Percentiles rank a stretch among this genome's conserved stretches.
These are phyloP conservation scores for Stachybotrys elegans DNA, from an alignment of 2,329 filamentous ascomycete genomes.

Conservation along the genomic window DNA sequence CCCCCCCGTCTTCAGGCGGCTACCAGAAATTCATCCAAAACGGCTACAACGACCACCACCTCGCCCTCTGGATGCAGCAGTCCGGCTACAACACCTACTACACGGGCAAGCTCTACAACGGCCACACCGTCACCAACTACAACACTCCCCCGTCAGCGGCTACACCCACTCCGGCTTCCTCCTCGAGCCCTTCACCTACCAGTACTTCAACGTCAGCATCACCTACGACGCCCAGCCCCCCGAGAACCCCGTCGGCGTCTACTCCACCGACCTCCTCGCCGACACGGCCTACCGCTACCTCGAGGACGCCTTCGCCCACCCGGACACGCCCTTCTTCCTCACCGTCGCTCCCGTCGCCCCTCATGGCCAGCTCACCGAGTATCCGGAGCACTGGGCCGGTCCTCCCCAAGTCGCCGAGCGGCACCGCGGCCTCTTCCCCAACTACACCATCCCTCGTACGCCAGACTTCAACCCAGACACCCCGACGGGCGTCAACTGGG, in stretches of 20 bases:
- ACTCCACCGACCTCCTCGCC: constrained; percentile 48
- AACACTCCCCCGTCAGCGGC: constrained; percentile 45
- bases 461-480: constrained; percentile 56
- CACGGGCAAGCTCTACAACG: constrained; percentile 49
- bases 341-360: constrained; percentile 40
- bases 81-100: constrained; percentile 49
- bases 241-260: constrained; percentile 34
- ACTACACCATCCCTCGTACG: constrained; percentile 53
- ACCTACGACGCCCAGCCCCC: constrained; percentile 53
- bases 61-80: constrained; percentile 45
- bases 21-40: constrained; percentile 46
- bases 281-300: constrained; percentile 47
- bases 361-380: neutral
- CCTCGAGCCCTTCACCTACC: constrained; percentile 63
- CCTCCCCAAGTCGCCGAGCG: constrained; percentile 33
- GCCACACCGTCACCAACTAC: constrained; percentile 43
- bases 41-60: constrained; percentile 42
- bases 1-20: too few relatives aligned
- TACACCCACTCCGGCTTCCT: constrained; percentile 54
- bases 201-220: constrained; percentile 61
- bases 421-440: constrained; percentile 56
- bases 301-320: constrained; percentile 39
- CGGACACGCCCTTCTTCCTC: constrained; percentile 48
- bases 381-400: neutral
- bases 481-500: constrained; percentile 36